These are phyloP conservation scores for Marasmius tenuissimus DNA, from an alignment of 1,284 basidiomycete genomes.

Conservation along the genomic window DNA sequence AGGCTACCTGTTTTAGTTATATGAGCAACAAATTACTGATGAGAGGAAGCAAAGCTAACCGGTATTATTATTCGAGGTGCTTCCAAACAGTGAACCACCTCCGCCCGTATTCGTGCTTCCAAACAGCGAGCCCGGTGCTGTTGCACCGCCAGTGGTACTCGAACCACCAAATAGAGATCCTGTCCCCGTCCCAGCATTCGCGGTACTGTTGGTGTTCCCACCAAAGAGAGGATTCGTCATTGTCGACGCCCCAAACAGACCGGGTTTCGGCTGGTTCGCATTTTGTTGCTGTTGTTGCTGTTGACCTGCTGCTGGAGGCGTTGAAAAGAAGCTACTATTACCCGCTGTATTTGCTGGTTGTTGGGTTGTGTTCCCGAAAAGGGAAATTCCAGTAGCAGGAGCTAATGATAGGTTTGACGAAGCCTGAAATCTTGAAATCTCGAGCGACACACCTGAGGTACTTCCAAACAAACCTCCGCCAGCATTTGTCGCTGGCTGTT, in stretches of 20 bases:
- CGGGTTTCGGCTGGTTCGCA: conserved; percentile 7
- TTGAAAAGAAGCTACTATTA: conserved; percentile 11
- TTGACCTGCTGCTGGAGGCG: conserved; percentile 10
- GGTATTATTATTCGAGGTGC: not conserved
- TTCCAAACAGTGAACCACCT: conserved; percentile 13
- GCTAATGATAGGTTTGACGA: not conserved
- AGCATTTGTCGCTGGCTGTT: not conserved
- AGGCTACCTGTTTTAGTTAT: conserved; percentile 11
- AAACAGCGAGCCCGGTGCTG: conserved; percentile 18
- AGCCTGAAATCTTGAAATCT: not conserved
- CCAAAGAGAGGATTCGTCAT: conserved; percentile 19
- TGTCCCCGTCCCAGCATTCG: conserved; percentile 15
- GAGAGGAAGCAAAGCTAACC: conserved; percentile 1
- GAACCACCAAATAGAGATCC: conserved; percentile 19
- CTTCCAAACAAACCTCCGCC: conserved; percentile 27
- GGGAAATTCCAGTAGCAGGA: not conserved
- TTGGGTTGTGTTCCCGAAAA: conserved; percentile 1
- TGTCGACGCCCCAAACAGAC: conserved; percentile 14
- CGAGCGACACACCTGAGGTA: not conserved
- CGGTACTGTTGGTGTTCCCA: conserved; percentile 5
- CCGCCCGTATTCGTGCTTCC: conserved; percentile 7
- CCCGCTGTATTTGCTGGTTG: conserved; percentile 6
- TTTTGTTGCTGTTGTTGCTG: conserved; percentile 14
- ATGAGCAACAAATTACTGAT: not conserved
- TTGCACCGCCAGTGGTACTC: not conserved